phyloP scores from a whole-genome alignment of 345 rosid genomes.

The Atalantia buxifolia region DNA sequence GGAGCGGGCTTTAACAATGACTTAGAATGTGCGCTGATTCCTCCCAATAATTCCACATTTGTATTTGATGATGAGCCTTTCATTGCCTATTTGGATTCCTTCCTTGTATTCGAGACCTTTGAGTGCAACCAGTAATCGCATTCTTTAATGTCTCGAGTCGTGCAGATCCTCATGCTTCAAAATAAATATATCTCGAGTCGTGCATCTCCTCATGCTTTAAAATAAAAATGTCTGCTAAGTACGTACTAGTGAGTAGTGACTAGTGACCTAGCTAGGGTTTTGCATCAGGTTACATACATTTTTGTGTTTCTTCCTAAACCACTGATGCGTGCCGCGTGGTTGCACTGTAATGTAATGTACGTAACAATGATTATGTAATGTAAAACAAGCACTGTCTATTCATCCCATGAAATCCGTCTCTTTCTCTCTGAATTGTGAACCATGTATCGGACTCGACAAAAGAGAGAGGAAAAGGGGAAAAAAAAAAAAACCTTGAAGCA shows the following conservation, averaged over 20 bases:
- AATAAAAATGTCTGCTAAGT: not conserved
- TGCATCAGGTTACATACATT: not conserved
- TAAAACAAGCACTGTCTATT: not conserved
- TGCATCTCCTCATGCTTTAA: not conserved
- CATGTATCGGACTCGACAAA: no score
- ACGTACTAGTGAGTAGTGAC: not conserved
- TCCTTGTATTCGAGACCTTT: constrained; percentile 37
- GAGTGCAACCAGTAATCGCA: constrained; percentile 4
- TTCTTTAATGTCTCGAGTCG: not conserved
- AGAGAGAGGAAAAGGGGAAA: no score
- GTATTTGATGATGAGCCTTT: constrained; percentile 40
- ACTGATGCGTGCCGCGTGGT: not conserved
- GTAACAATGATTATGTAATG: not conserved
- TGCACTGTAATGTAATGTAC: not conserved
- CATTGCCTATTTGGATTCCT: constrained; percentile 44
- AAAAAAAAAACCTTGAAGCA: no score
- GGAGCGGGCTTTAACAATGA: constrained; percentile 33
- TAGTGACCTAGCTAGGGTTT: not conserved
- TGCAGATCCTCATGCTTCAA: not conserved
- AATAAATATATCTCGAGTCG: not conserved
- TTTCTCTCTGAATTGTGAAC: not conserved
- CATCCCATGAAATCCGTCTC: not conserved
- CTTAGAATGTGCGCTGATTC: constrained; percentile 34
- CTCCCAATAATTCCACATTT: constrained; percentile 24
- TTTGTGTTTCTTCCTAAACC: not conserved